Conservation (phyloP, 2,329 filamentous ascomycete species). For the Byssochlamys sp. region DNA sequence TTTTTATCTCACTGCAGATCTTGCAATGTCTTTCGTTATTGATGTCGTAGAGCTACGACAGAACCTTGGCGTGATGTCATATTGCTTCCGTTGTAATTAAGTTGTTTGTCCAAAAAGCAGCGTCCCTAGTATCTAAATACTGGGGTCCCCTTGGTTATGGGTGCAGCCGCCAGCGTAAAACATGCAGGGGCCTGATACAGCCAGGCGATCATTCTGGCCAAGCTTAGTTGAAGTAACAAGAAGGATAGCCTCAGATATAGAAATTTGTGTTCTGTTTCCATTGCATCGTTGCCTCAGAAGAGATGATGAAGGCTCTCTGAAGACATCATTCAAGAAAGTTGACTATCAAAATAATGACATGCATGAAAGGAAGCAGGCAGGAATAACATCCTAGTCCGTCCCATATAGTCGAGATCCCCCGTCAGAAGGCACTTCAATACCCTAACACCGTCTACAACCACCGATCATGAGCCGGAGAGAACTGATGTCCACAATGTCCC, state of each 20-base stretch:
- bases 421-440: not conserved
- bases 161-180: not conserved
- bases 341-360: not conserved
- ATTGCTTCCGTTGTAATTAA: not conserved
- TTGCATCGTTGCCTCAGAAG: not conserved
- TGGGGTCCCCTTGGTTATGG: not conserved
- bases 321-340: not conserved
- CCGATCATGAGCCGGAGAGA: not conserved
- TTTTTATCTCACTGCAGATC: not conserved
- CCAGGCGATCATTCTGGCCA: not conserved
- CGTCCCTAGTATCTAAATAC: not conserved
- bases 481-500: not conserved
- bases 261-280: not conserved
- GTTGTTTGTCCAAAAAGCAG: not conserved
- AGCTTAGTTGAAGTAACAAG: not conserved
- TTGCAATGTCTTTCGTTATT: not conserved
- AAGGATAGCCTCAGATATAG: not conserved
- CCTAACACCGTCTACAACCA: not conserved
- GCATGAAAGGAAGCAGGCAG: not conserved
- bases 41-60: not conserved
- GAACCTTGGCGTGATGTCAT: not conserved
- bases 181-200: not conserved
- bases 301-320: not conserved
- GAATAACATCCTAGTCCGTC: not conserved
- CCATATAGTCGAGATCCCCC: not conserved